Evolutionary conservation across 805 yeast species (phyloP).

Genomic region (Wickerhamiella hasegawae): DNA sequence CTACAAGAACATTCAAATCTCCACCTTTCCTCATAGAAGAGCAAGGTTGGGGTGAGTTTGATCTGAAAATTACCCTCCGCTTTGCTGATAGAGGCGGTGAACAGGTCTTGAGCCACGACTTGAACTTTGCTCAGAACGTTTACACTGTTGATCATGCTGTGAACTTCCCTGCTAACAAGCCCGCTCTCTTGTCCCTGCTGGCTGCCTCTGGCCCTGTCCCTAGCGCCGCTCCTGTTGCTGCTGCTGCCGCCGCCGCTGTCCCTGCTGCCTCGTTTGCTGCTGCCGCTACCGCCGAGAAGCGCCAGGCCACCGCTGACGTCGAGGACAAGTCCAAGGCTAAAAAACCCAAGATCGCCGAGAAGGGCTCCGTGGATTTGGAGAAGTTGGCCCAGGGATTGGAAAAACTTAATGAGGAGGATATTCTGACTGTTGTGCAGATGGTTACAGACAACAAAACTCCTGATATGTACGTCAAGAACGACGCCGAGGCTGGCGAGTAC

Average conservation of each 20-base stretch:
- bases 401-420: slow-evolving; percentile 78
- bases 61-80: slow-evolving; percentile 63
- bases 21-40: slow-evolving; percentile 80
- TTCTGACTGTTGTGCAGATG: slow-evolving; percentile 92
- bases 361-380: slow-evolving; percentile 69
- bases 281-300: slow-evolving; percentile 23
- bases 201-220: slow-evolving; percentile 77
- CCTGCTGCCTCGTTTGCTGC: slow-evolving; percentile 2
- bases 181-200: slow-evolving; percentile 52
- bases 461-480: slow-evolving; percentile 91
- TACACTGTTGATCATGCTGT: slow-evolving; percentile 67
- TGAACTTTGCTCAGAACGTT: slow-evolving; percentile 64
- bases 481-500: slow-evolving; percentile 92
- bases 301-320: slow-evolving; percentile 24
- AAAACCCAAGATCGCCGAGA: slow-evolving; percentile 26
- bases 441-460: slow-evolving; percentile 88
- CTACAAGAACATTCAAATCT: slow-evolving; percentile 62
- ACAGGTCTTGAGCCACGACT: slow-evolving; percentile 70
- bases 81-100: slow-evolving; percentile 80
- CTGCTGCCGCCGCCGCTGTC: slow-evolving; percentile 8
- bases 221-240: slow-evolving; percentile 8
- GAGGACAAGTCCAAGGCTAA: slow-evolving; percentile 17
- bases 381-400: slow-evolving; percentile 80
- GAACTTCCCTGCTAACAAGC: slow-evolving; percentile 60
- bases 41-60: slow-evolving; percentile 98